Percentiles rank a stretch among this genome's conserved stretches.
Evolutionary conservation across 202 grass and related monocot species (phyloP).

Genomic region (Miscanthus sacchariflorus): DNA sequence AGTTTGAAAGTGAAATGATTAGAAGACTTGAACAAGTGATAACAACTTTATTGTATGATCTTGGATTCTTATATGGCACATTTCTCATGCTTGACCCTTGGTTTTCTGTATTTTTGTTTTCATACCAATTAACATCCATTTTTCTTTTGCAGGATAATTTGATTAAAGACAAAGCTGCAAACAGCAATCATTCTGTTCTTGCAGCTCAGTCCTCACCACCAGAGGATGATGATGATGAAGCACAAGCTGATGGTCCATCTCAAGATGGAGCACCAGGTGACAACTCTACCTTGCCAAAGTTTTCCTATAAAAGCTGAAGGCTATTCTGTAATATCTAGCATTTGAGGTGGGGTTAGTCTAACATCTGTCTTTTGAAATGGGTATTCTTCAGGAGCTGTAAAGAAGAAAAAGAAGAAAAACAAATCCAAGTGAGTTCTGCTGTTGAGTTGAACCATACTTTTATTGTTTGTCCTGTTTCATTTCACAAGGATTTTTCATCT

Average conservation of each 20-base stretch:
- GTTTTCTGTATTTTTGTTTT: neutral
- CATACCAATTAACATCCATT: neutral
- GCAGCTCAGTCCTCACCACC: constrained; percentile 44
- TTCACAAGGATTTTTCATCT: constrained; percentile 16
- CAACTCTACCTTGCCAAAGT: constrained; percentile 24
- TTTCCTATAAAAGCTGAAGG: constrained; percentile 5
- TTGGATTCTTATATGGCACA: neutral
- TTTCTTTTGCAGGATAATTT: constrained; percentile 31
- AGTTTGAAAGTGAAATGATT: constrained; percentile 21
- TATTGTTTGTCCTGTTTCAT: constrained; percentile 36
- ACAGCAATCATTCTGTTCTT: constrained; percentile 41
- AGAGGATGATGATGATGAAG: constrained; percentile 65
- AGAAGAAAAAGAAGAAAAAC: constrained; percentile 98
- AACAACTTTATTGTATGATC: neutral
- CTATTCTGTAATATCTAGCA: constrained; percentile 27
- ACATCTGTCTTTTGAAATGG: constrained; percentile 43
- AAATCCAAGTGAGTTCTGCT: constrained; percentile 75
- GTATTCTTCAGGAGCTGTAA: constrained; percentile 57
- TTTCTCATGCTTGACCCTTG: constrained; percentile 5
- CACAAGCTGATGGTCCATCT: constrained; percentile 58
- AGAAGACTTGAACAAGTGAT: neutral
- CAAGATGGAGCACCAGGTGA: constrained; percentile 74
- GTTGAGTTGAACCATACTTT: constrained; percentile 29
- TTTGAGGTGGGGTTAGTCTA: constrained; percentile 9
- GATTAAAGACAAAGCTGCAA: constrained; percentile 49